Evolutionary conservation across 768 basidiomycete genomes (phyloP), one percentile per base, ranked within the genome.

Genomic region (Chalciporus pseudorubinellus): DNA sequence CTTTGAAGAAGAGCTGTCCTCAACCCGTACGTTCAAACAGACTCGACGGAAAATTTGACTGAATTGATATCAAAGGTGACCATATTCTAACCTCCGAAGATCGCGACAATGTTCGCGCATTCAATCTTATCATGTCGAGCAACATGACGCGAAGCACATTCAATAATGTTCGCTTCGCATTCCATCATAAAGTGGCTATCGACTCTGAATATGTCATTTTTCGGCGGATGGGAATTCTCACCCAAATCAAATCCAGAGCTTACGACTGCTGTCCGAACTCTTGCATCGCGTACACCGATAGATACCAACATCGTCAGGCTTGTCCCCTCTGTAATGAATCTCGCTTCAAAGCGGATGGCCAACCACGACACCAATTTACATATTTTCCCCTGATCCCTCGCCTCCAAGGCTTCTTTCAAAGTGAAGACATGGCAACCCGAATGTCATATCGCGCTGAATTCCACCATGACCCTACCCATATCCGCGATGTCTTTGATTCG

Each of bases 361-460:
- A 56, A 28, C 60, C 74, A 1, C 51, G 62, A 0, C 60, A 57
- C 29, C 43, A 46, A 3, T 77, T 74, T 55, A 50, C 52, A 3
- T 77, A 77, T 51, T 44, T 78, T 13, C 74, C 74, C 1, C 48
- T 77, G 19, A 73, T 70, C 29, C 71, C 69, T 4, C 70, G 64
- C 3, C 69, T 78, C 8, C 45, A 60, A 40, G 65, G 59, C 1
- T 54, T 57, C 26, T 69, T 61, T 28, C 44, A 50, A 5, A 66
- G 59, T 24, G 24, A 24, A 24, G 24, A 24, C 24, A 24, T 24
- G 24, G 24, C 24, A 24, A 24, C 24, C 24, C 24, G 24, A 24
- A 24, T 24, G 24, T 24, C 24, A 24, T 24, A 24, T 24, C 24
- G 7, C 24, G 24, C 24, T 24, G 24, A 24, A 24, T 24, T 24